Conservation (phyloP, 2,329 filamentous ascomycete genomes). For the Pyricularia sp. region DNA sequence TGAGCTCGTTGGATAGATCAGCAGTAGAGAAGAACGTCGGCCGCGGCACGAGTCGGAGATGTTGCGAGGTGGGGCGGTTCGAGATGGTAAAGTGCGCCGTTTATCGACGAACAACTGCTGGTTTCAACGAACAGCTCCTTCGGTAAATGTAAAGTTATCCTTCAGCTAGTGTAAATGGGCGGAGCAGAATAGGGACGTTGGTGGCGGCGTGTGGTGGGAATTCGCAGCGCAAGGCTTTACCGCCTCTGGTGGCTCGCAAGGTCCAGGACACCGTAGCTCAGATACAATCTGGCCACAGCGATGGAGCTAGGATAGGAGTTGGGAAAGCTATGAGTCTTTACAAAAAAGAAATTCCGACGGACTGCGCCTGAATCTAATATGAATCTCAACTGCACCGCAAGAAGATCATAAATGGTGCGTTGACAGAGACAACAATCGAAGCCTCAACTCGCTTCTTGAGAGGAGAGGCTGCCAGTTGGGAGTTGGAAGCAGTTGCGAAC, state of each 20-base stretch:
- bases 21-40: constrained; percentile 2
- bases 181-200: neutral
- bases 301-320: neutral
- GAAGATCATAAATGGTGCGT: neutral
- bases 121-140: neutral
- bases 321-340: neutral
- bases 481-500: neutral
- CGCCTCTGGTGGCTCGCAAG: neutral
- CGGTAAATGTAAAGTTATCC: neutral
- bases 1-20: constrained; percentile 5
- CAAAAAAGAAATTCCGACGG: neutral
- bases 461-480: neutral
- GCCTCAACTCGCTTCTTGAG: neutral
- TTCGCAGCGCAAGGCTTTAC: neutral
- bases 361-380: neutral
- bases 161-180: neutral
- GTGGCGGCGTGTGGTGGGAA: neutral
- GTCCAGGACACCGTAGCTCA: neutral
- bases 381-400: neutral
- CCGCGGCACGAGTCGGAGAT: neutral
- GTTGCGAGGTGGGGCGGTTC: neutral
- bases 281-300: neutral
- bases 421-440: neutral
- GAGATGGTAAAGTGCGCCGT: neutral
- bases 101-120: neutral